phyloP scores from a whole-genome alignment of 1,284 basidiomycete genomes.

The Agroathelia rolfsii region DNA sequence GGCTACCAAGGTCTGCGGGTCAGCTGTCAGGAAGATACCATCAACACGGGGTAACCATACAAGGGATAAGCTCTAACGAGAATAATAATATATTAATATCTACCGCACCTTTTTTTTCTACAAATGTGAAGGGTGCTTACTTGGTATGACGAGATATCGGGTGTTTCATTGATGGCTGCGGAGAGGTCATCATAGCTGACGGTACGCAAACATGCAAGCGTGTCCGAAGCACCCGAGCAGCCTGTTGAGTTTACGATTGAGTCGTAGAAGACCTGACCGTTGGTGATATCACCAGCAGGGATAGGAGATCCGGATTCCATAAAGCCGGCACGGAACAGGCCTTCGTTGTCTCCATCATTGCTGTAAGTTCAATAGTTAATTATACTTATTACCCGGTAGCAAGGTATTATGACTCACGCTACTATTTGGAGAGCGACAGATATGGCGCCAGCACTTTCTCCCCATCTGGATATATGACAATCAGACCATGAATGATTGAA shows the following conservation, averaged over 20 bases:
- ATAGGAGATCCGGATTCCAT: slow-evolving; percentile 14
- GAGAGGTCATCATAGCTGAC: slow-evolving; percentile 13
- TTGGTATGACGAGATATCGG: slow-evolving; percentile 18
- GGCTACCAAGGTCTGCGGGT: slow-evolving; percentile 16
- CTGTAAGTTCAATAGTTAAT: slow-evolving; percentile 13
- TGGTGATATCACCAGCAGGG: slow-evolving; percentile 4
- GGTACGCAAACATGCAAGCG: slow-evolving; percentile 16
- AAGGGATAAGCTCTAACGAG: slow-evolving; percentile 12
- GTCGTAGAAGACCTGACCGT: slow-evolving; percentile 11
- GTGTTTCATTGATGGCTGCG: slow-evolving; percentile 15
- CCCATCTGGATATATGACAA: slow-evolving; percentile 1
- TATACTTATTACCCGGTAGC: no score
- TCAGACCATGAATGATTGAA: slow-evolving; percentile 1
- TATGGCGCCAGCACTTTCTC: slow-evolving; percentile 7
- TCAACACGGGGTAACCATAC: slow-evolving; percentile 30
- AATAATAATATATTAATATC: not conserved
- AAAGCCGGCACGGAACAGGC: slow-evolving; percentile 11
- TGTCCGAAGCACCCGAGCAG: slow-evolving; percentile 11
- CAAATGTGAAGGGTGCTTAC: no score
- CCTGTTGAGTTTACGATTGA: slow-evolving; percentile 5
- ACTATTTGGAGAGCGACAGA: slow-evolving; percentile 8
- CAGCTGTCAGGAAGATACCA: slow-evolving; percentile 24
- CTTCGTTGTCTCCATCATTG: slow-evolving; percentile 13
- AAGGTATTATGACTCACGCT: no score
- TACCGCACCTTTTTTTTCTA: no score